phyloP scores from a whole-genome alignment of 805 yeast species.

The Gaillardinia entomophila region DNA sequence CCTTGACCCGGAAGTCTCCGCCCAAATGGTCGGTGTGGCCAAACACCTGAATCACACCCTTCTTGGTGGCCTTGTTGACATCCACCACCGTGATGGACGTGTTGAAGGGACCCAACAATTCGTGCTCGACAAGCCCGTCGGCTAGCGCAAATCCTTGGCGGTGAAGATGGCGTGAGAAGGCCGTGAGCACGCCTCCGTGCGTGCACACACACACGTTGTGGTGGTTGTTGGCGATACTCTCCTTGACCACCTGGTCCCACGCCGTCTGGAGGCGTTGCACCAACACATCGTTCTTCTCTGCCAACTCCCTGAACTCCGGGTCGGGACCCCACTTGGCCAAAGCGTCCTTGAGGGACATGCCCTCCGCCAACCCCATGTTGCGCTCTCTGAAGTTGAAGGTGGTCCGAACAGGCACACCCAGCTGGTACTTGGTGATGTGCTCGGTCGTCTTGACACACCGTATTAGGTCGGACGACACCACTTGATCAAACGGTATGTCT shows the following conservation, averaged over 20 bases:
- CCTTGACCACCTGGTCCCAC: slow-evolving; percentile 38
- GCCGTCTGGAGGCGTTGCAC: slow-evolving; percentile 43
- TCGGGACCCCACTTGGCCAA: slow-evolving; percentile 48
- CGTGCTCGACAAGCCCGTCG: slow-evolving; percentile 31
- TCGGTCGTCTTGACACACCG: slow-evolving; percentile 59
- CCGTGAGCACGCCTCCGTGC: slow-evolving; percentile 79
- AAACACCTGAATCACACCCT: slow-evolving; percentile 45
- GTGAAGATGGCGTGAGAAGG: slow-evolving; percentile 48
- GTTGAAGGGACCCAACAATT: slow-evolving; percentile 60
- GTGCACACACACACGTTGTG: slow-evolving; percentile 58
- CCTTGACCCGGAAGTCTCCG: slow-evolving; percentile 21
- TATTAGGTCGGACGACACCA: slow-evolving; percentile 47
- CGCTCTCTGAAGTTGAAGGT: slow-evolving; percentile 61
- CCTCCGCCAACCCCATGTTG: slow-evolving; percentile 71
- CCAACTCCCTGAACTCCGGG: slow-evolving; percentile 56
- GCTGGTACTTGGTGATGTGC: slow-evolving; percentile 26
- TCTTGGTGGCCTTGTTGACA: slow-evolving; percentile 31
- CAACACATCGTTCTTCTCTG: slow-evolving; percentile 51
- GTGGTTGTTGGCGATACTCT: slow-evolving; percentile 23
- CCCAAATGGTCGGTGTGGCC: slow-evolving; percentile 71
- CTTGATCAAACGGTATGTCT: slow-evolving; percentile 36
- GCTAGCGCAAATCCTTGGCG: slow-evolving; percentile 33
- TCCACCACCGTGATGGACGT: slow-evolving; percentile 71
- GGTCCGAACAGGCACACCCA: slow-evolving; percentile 16
- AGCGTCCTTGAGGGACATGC: slow-evolving; percentile 67